These are phyloP conservation scores for Colletotrichum truncatum DNA, from an alignment of 2,329 filamentous ascomycete species.

Conservation along the genomic window DNA sequence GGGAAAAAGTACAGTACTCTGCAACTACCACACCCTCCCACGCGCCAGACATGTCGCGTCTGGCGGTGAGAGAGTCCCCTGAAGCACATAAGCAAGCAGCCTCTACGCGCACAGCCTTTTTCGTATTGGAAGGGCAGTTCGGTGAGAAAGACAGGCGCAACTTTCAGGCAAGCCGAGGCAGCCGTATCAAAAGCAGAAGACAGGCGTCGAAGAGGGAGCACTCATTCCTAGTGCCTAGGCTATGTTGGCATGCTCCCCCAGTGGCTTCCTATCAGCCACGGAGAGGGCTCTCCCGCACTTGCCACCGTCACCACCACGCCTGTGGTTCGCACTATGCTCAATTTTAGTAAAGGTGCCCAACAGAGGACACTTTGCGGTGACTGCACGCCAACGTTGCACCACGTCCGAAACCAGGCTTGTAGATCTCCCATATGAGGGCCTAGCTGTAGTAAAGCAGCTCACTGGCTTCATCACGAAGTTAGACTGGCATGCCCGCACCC, in stretches of 20 bases:
- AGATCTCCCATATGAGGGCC: constrained; percentile 3
- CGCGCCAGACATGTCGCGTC: constrained; percentile 3
- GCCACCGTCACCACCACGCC: background rate
- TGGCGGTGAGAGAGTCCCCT: constrained; percentile 13
- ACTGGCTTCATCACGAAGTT: background rate
- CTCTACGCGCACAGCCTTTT: background rate
- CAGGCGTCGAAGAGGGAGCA: background rate
- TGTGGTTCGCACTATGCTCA: background rate
- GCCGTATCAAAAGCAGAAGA: background rate
- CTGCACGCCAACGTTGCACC: constrained; percentile 16
- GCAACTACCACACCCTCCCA: constrained; percentile 23
- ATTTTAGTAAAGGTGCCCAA: background rate
- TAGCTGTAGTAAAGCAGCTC: constrained; percentile 11
- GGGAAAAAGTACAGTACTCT: background rate
- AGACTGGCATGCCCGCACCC: constrained; percentile 17
- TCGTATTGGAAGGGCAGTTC: background rate
- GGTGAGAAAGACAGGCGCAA: background rate
- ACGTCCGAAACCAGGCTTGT: constrained; percentile 25
- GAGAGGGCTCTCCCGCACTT: background rate
- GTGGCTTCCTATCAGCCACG: too few species aligned
- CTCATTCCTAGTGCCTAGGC: too few species aligned
- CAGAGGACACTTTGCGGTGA: background rate
- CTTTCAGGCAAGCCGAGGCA: background rate
- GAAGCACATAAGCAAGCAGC: background rate
- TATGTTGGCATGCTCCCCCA: too few species aligned